Percentiles rank a stretch among this genome's conserved stretches.
Conservation (phyloP, 164 flowering plant genomes). For the Magnolia sinica region DNA sequence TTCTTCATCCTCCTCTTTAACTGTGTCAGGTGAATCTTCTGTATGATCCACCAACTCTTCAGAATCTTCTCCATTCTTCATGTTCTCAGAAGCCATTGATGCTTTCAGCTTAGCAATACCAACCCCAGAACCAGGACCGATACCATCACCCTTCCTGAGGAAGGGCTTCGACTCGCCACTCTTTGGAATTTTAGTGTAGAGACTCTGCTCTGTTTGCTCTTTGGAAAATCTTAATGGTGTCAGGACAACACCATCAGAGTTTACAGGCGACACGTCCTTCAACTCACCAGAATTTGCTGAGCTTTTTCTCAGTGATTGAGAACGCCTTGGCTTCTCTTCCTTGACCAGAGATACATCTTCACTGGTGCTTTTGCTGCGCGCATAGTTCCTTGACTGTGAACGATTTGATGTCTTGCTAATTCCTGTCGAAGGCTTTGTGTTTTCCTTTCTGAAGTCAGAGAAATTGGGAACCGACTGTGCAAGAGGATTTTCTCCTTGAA, state of each 20-base stretch:
- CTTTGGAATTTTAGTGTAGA: conserved; percentile 30
- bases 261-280: conserved; percentile 42
- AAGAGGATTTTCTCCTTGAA: conserved; percentile 67
- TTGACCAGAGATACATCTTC: conserved; percentile 50
- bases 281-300: conserved; percentile 46
- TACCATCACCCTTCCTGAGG: conserved; percentile 61
- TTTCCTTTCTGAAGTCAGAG: conserved; percentile 85
- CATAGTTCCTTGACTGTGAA: conserved; percentile 46
- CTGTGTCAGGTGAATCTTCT: conserved; percentile 29
- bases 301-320: conserved; percentile 58
- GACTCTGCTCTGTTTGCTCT: conserved; percentile 43
- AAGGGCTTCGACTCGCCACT: conserved; percentile 50
- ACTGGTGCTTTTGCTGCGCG: conserved; percentile 62
- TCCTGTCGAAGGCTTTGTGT: conserved; percentile 69
- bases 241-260: conserved; percentile 43
- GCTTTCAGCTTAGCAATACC: conserved; percentile 46
- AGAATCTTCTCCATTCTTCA: conserved; percentile 43
- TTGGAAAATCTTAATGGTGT: conserved; percentile 44
- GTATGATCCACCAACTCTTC: conserved; percentile 39
- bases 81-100: conserved; percentile 39
- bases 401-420: conserved; percentile 49
- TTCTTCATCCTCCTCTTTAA: conserved; percentile 6
- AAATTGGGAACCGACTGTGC: conserved; percentile 94
- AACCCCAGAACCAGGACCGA: conserved; percentile 53
- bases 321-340: conserved; percentile 66